Evolutionary conservation across 2,329 filamentous ascomycete species (phyloP), one percentile per base, ranked within the genome.

Genomic region (Apiospora sp.): DNA sequence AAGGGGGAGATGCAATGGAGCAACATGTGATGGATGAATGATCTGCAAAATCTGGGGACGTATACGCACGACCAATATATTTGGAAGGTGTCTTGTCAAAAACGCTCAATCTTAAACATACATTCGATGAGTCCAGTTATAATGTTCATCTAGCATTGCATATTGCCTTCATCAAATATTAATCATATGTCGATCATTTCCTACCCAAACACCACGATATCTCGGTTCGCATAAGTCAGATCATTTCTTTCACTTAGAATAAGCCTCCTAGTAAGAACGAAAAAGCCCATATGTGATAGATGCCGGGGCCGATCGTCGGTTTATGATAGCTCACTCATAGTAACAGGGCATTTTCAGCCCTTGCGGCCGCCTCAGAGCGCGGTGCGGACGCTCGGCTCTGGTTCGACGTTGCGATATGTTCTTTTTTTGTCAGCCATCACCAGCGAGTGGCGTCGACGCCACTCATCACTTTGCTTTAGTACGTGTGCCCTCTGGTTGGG

Each of bases 381-480:
- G 22, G 44, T 48, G 30, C 58, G 58, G 19, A 41, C 8, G 19
- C 41, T 22, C 34, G 34, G 22, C 58, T 34, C 41, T 64, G 19
- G 19, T 64, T 22, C 34, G 34, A 22, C 58, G 58, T 64, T 64
- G 19, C 4, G n/a, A 6, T 64, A 6, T 14, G 13, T 64, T 24
- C 34, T 41, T 64, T 64, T 64, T 12, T 27, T 10, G 10, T 19
- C 34, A 41, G 34, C 58, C 58, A 41, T 61, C 30, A 7, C 27
- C 54, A 13, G 7, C 22, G 3, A 12, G n/a, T n/a, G 16, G 30
- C 19, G 34, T 34, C n/a, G 3, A 22, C 58, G 58, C 58, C 58
- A 41, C 58, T 41, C 34, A 24, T 61, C 54, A 64, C 58, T 41
- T 41, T 64, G 34, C 58, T 64, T n/a, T n/a, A 64, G 34, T 64